Conservation (phyloP, 208 protist genomes). For the Leptomonas pyrrhocoris region DNA sequence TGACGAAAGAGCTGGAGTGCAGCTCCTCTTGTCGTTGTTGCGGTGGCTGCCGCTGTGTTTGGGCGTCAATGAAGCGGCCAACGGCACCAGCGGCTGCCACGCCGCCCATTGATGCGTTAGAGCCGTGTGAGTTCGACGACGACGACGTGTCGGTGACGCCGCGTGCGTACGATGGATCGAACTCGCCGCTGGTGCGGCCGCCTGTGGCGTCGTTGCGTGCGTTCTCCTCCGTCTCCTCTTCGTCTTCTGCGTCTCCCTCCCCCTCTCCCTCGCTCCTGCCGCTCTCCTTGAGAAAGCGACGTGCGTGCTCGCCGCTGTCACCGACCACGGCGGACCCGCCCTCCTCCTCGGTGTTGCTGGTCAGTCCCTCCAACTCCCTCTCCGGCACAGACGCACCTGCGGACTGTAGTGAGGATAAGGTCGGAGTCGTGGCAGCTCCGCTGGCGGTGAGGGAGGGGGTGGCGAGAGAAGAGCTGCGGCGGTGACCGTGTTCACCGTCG, state of each 20-base stretch:
- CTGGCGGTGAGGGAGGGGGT: slow-evolving; percentile 18
- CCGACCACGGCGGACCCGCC: no score
- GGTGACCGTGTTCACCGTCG: not conserved
- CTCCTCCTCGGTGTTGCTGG: no score
- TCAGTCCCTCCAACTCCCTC: no score
- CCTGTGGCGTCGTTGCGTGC: not conserved
- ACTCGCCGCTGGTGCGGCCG: slow-evolving; percentile 9
- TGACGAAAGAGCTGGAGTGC: not conserved
- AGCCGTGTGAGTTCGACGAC: slow-evolving; percentile 13
- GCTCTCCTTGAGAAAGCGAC: not conserved
- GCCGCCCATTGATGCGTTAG: not conserved
- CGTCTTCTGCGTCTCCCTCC: not conserved
- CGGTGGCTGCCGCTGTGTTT: not conserved
- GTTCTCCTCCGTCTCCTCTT: slow-evolving; percentile 1
- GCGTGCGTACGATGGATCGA: slow-evolving; percentile 34
- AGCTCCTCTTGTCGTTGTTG: not conserved
- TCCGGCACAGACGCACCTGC: not conserved
- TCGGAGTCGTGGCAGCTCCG: slow-evolving; percentile 6
- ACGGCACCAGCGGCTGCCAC: not conserved
- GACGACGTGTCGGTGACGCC: slow-evolving; percentile 28
- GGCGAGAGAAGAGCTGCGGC: slow-evolving; percentile 6
- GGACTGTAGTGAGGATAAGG: not conserved
- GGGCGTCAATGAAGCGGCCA: slow-evolving; percentile 4
- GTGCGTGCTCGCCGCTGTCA: no score
- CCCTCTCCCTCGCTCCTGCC: not conserved